Percentiles rank a stretch among this genome's conserved stretches.
phyloP scores from a whole-genome alignment of 140 eudicot species.

The Ambrosia hybrid region DNA sequence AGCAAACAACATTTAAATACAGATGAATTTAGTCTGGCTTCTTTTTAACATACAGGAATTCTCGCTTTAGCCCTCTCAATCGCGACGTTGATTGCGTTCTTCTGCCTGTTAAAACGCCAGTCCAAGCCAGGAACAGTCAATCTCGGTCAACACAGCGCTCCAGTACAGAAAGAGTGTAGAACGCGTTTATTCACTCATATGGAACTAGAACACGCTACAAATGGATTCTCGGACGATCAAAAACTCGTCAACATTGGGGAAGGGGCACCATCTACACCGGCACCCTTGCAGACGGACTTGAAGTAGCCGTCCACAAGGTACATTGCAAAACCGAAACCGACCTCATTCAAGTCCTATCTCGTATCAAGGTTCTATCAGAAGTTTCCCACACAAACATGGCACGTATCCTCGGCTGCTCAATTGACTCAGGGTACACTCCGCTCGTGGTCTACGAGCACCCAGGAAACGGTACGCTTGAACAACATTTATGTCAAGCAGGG shows the following conservation, averaged over 20 bases:
- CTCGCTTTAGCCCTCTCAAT: conserved; percentile 53
- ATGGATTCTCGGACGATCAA: conserved; percentile 53
- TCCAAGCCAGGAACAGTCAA: conserved; percentile 35
- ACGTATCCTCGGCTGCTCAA: conserved; percentile 73
- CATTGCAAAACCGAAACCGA: conserved; percentile 58
- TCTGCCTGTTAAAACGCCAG: conserved; percentile 58
- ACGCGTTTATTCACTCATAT: conserved; percentile 58
- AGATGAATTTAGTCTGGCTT: neutral
- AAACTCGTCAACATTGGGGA: conserved; percentile 45
- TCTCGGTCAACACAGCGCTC: conserved; percentile 35
- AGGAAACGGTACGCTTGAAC: conserved; percentile 64
- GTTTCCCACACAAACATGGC: conserved; percentile 67
- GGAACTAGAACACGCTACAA: conserved; percentile 18
- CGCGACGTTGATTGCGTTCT: conserved; percentile 44
- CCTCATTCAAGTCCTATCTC: conserved; percentile 54
- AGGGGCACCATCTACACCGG: conserved; percentile 53
- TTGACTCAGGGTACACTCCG: conserved; percentile 62
- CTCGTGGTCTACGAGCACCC: conserved; percentile 69
- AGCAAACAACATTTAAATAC: no score
- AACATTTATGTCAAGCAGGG: conserved; percentile 38
- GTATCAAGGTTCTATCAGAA: conserved; percentile 57
- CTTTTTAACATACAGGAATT: conserved; percentile 49
- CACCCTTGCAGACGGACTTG: conserved; percentile 50
- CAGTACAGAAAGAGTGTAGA: conserved; percentile 45
- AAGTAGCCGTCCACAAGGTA: conserved; percentile 66